Evolutionary conservation across 2,329 filamentous ascomycete genomes (phyloP).

Genomic region (Fusarium poae): DNA sequence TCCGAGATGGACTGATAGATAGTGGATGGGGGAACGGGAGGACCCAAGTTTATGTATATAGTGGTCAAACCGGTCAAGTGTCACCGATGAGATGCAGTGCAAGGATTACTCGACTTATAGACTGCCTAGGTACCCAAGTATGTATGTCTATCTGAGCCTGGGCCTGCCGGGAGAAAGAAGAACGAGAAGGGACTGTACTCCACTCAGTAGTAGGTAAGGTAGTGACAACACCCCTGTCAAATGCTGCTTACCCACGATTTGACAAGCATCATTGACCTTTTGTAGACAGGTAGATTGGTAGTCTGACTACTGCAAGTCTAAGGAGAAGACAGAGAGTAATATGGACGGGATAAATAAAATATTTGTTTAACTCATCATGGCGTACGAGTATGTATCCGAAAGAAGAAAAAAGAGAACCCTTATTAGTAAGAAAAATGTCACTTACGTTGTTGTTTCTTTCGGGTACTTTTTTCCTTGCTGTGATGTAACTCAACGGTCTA

Average conservation of each 20-base stretch:
- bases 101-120: slow-evolving; percentile 9
- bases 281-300: neutral
- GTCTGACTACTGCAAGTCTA: neutral
- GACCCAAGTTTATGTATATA: slow-evolving; percentile 14
- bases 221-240: slow-evolving; percentile 14
- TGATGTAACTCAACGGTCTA: neutral
- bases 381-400: neutral
- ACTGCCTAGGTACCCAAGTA: neutral
- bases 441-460: neutral
- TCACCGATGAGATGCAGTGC: slow-evolving; percentile 21
- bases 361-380: neutral
- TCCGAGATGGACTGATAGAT: neutral
- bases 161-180: neutral
- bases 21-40: neutral
- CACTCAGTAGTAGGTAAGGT: slow-evolving; percentile 16
- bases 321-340: no score
- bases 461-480: neutral
- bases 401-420: neutral
- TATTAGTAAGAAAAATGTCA: neutral
- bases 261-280: neutral
- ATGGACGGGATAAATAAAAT: neutral
- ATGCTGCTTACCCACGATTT: neutral
- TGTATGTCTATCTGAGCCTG: neutral
- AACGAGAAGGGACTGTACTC: slow-evolving; percentile 20
- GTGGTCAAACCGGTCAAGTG: slow-evolving; percentile 13